Conservation (phyloP, 2,329 filamentous ascomycete genomes). For the Exophiala xenobiotica region DNA sequence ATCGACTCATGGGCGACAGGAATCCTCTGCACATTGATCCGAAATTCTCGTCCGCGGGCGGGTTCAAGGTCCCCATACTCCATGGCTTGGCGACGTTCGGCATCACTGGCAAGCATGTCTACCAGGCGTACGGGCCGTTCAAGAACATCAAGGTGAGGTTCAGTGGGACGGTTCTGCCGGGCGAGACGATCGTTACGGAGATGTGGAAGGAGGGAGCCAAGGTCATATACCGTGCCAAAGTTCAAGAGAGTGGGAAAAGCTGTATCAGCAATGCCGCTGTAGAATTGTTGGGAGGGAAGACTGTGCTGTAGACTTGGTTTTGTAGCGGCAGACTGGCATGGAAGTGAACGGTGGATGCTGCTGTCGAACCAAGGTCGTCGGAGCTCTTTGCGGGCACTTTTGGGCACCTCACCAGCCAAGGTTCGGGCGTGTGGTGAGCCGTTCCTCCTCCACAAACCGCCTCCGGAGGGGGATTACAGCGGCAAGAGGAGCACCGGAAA, state of each 20-base stretch:
- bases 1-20: constrained; percentile 88
- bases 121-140: constrained; percentile 75
- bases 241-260: constrained; percentile 88
- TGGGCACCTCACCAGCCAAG: too few relatives aligned
- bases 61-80: constrained; percentile 89
- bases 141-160: constrained; percentile 92
- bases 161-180: constrained; percentile 71
- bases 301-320: neutral
- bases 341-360: neutral
- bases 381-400: too few relatives aligned
- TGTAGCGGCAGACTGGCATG: neutral
- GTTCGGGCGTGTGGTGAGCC: too few relatives aligned
- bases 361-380: too few relatives aligned
- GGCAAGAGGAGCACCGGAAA: too few relatives aligned
- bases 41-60: constrained; percentile 85
- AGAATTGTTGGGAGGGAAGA: constrained; percentile 54
- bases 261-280: constrained; percentile 63
- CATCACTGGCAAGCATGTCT: constrained; percentile 84
- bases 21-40: constrained; percentile 97
- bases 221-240: constrained; percentile 80
- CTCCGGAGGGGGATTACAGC: too few relatives aligned
- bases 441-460: too few relatives aligned
- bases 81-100: constrained; percentile 95
- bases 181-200: constrained; percentile 77
- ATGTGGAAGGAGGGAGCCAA: constrained; percentile 78